phyloP scores from a whole-genome alignment of 1,284 basidiomycete genomes.

The Wallemia hederae region DNA sequence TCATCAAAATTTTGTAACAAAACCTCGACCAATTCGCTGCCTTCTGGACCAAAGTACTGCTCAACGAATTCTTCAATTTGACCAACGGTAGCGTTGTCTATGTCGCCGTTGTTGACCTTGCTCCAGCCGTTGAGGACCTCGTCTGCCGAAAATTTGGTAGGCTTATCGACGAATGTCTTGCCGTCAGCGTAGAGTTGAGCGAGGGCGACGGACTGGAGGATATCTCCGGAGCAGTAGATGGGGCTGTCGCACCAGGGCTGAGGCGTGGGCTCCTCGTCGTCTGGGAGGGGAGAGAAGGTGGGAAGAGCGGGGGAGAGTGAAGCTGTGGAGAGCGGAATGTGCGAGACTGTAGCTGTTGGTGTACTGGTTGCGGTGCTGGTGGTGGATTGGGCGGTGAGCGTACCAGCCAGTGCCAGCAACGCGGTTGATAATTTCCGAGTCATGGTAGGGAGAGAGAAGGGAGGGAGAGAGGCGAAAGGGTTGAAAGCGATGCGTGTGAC shows the following conservation, averaged over 20 bases:
- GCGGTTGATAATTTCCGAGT: not conserved
- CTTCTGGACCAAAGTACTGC: conserved; percentile 52
- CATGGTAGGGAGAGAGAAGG: not conserved
- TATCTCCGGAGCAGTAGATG: conserved; percentile 12
- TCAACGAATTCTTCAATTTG: conserved; percentile 34
- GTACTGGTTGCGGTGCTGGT: not conserved
- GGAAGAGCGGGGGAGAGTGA: not conserved
- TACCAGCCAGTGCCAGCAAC: not conserved
- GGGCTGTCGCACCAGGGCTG: conserved; percentile 9
- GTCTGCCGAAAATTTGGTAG: conserved; percentile 33
- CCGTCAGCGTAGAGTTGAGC: conserved; percentile 41
- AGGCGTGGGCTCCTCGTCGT: not conserved
- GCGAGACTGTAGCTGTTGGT: not conserved
- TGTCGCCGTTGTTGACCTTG: conserved; percentile 20
- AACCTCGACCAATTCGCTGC: conserved; percentile 42
- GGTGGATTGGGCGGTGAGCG: not conserved
- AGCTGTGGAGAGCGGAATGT: conserved; percentile 4
- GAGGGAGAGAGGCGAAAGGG: not conserved
- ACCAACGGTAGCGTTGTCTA: conserved; percentile 21
- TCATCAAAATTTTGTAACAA: conserved; percentile 29
- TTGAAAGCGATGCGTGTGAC: not conserved
- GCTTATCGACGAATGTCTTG: conserved; percentile 78
- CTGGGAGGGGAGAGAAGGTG: not conserved
- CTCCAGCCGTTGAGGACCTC: conserved; percentile 40
- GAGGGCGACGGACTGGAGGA: conserved; percentile 7